Evolutionary conservation across 164 flowering plant genomes (phyloP).

Genomic region (Umbellularia californica): DNA sequence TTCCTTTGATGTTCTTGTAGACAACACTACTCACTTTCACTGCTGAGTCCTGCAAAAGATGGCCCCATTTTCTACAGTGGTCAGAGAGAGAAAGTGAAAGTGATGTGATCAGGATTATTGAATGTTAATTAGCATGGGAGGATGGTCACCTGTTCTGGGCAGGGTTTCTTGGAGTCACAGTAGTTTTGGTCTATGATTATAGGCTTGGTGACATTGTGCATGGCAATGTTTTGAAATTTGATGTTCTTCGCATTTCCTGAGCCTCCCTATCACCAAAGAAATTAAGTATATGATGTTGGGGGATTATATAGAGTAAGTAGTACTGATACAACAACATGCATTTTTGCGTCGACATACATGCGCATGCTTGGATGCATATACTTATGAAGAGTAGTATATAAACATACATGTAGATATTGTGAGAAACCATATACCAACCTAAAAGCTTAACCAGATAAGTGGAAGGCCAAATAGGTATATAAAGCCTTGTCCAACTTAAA

Average conservation of each 20-base stretch:
- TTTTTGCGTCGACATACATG: background rate
- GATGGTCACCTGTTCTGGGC: constrained; percentile 32
- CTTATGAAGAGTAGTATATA: background rate
- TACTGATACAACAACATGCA: background rate
- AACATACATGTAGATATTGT: background rate
- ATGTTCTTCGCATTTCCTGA: constrained; percentile 41
- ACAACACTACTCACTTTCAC: constrained; percentile 41
- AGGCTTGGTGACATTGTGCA: constrained; percentile 45
- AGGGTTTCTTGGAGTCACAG: constrained; percentile 38
- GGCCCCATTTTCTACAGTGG: background rate
- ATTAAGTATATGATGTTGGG: background rate
- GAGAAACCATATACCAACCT: no score
- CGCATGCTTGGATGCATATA: background rate
- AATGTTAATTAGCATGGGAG: background rate
- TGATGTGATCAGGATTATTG: background rate
- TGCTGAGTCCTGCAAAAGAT: constrained; percentile 30
- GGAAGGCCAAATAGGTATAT: no score
- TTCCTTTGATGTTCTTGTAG: constrained; percentile 45
- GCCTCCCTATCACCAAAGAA: constrained; percentile 33
- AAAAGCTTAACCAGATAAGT: no score
- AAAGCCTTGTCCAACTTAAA: no score
- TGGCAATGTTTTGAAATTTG: constrained; percentile 31
- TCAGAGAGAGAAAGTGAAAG: background rate
- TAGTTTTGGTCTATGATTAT: constrained; percentile 52
- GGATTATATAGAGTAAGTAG: background rate